Percentiles rank a stretch among this genome's conserved stretches.
Conservation (phyloP, 129 eudicot genomes). For the Flaveria linearis region DNA sequence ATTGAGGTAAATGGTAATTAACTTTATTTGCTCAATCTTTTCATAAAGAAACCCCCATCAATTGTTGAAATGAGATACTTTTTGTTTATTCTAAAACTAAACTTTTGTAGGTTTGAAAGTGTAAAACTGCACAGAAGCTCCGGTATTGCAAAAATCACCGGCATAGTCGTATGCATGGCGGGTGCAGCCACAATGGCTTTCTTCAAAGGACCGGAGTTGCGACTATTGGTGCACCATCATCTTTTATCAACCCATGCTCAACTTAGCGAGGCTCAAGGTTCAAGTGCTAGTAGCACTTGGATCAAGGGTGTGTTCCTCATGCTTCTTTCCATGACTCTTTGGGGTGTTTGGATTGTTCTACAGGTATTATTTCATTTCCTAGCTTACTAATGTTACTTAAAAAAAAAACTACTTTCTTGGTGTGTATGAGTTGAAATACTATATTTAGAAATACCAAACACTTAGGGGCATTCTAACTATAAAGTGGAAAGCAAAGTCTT, state of each 20-base stretch:
- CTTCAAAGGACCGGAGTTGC: constrained; percentile 59
- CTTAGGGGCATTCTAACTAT: too few relatives aligned
- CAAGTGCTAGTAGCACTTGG: constrained; percentile 45
- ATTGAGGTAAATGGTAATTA: constrained; percentile 41
- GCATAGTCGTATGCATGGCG: constrained; percentile 52
- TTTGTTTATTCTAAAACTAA: not conserved
- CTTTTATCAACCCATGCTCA: constrained; percentile 36
- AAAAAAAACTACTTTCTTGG: not conserved
- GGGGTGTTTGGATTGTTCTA: constrained; percentile 70
- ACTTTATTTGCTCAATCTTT: not conserved
- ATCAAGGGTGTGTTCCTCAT: constrained; percentile 62
- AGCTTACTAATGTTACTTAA: not conserved
- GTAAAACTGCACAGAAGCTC: constrained; percentile 46
- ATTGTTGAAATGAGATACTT: not conserved
- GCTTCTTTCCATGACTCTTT: constrained; percentile 48
- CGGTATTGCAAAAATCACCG: constrained; percentile 55
- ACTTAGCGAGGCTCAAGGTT: constrained; percentile 2
- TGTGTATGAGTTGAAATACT: not conserved
- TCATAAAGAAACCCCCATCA: not conserved
- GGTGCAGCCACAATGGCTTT: constrained; percentile 68
- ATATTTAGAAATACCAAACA: not conserved
- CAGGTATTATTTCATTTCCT: constrained; percentile 45
- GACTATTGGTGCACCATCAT: constrained; percentile 52
- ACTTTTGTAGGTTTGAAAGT: constrained; percentile 49
- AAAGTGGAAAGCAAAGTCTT: too few relatives aligned